phyloP scores from a whole-genome alignment of 129 eudicot species.

The Saussurea involucrata region DNA sequence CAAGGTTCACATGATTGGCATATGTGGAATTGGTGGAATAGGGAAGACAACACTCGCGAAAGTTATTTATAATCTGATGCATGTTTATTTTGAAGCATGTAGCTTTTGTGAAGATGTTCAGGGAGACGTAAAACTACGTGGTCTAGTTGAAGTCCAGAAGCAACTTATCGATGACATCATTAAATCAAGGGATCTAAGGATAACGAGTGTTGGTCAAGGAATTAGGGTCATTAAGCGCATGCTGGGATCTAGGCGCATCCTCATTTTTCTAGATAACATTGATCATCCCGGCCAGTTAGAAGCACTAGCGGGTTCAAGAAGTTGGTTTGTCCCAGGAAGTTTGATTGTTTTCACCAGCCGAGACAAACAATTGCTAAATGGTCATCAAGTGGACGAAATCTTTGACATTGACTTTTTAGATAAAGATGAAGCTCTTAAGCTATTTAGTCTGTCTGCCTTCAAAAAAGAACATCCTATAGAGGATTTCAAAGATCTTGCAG shows the following conservation, averaged over 20 bases:
- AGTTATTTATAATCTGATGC: slow-evolving; percentile 15
- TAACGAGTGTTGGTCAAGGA: neutral
- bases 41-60: slow-evolving; percentile 22
- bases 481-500: too few relatives aligned
- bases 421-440: too few relatives aligned
- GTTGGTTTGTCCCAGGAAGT: slow-evolving; percentile 17
- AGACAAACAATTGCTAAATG: slow-evolving; percentile 14
- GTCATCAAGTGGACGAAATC: neutral
- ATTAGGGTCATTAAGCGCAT: neutral
- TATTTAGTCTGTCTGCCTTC: too few relatives aligned
- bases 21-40: slow-evolving; percentile 25
- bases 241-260: neutral
- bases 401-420: neutral
- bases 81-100: slow-evolving; percentile 7
- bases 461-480: too few relatives aligned
- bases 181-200: neutral
- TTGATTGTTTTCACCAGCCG: slow-evolving; percentile 9
- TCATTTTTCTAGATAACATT: neutral
- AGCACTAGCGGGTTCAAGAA: neutral
- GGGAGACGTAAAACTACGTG: slow-evolving; percentile 5
- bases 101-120: slow-evolving; percentile 19
- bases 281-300: neutral
- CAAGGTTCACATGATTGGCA: slow-evolving; percentile 18
- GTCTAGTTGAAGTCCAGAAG: slow-evolving; percentile 5
- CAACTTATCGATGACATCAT: neutral